Evolutionary conservation across 139 green algal species (phyloP), one percentile per base, ranked within the genome.

Genomic region (Chlorella ohadii): DNA sequence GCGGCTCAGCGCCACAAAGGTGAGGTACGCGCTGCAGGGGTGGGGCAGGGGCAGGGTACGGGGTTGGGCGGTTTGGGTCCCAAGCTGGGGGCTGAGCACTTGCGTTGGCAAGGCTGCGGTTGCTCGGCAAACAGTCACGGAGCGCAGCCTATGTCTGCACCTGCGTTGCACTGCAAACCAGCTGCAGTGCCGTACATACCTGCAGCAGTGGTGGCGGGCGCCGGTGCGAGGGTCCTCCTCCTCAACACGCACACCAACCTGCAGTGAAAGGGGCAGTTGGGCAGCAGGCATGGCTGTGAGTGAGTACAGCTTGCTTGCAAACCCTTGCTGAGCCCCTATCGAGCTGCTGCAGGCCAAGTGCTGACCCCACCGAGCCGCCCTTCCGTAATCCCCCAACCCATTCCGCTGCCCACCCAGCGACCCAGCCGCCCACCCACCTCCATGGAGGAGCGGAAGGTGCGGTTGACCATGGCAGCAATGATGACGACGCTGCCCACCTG

Each of bases 21-120:
- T 95, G 28, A 97, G 90, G 84, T 97, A 95, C 13, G 94, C 94
- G 25, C 76, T 90, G 80, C 94, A 97, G 90, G 93, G 97, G 85
- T 97, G 94, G 72, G 90, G 82, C 59, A 31, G 59, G 7, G 16
- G 59, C n/a, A 22, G 22, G 25, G 59, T 19, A 22, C 59, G 28
- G 59, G 59, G 20, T 66, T 31, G 27, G 23, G n/a, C n/a, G n/a
- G n/a, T n/a, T n/a, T n/a, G n/a, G n/a, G n/a, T n/a, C n/a, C n/a
- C n/a, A n/a, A n/a, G n/a, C n/a, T n/a, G n/a, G n/a, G n/a, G n/a
- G n/a, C n/a, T n/a, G n/a, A n/a, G n/a, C n/a, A n/a, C n/a, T n/a
- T n/a, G n/a, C n/a, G n/a, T n/a, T n/a, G n/a, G n/a, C n/a, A n/a
- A n/a, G n/a, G n/a, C n/a, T n/a, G n/a, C n/a, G n/a, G n/a, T n/a